Percentiles rank a stretch among this genome's conserved stretches.
Conservation (phyloP, 1,139 yeast species). For the Magnusiomyces paraingens region DNA sequence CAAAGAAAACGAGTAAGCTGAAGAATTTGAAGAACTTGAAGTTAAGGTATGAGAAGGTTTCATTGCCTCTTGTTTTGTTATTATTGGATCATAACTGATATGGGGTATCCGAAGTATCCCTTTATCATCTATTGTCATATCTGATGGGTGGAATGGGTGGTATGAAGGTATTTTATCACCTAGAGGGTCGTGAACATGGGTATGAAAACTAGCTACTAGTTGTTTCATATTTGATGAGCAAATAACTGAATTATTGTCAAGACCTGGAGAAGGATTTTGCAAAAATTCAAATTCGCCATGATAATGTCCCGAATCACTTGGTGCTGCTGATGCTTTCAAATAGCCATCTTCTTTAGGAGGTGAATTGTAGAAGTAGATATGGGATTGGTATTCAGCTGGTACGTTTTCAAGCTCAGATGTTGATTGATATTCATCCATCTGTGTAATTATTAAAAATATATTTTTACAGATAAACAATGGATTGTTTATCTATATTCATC, state of each 20-base stretch:
- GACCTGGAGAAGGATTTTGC: constrained; percentile 1
- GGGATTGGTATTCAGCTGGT: background rate
- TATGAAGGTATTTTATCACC: too few relatives aligned
- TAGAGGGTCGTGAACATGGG: too few relatives aligned
- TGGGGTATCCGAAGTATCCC: too few relatives aligned
- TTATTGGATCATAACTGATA: too few relatives aligned
- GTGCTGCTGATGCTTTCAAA: background rate
- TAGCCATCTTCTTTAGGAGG: background rate
- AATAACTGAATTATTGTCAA: background rate
- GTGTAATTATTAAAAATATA: background rate
- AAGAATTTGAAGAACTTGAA: too few relatives aligned
- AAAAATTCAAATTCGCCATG: background rate
- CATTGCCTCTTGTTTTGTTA: too few relatives aligned
- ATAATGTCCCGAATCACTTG: background rate
- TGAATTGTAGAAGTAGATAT: background rate
- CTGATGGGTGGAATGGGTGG: too few relatives aligned
- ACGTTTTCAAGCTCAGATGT: background rate
- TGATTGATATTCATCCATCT: background rate
- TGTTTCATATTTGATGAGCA: background rate
- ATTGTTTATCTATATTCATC: too few relatives aligned
- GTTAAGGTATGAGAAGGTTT: too few relatives aligned
- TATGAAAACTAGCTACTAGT: background rate
- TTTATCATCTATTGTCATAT: too few relatives aligned
- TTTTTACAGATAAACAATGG: too few relatives aligned
- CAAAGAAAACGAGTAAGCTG: too few relatives aligned